Evolutionary conservation across 768 basidiomycete genomes (phyloP), one percentile per base, ranked within the genome.

Genomic region (Paxillus rubicundulus): DNA sequence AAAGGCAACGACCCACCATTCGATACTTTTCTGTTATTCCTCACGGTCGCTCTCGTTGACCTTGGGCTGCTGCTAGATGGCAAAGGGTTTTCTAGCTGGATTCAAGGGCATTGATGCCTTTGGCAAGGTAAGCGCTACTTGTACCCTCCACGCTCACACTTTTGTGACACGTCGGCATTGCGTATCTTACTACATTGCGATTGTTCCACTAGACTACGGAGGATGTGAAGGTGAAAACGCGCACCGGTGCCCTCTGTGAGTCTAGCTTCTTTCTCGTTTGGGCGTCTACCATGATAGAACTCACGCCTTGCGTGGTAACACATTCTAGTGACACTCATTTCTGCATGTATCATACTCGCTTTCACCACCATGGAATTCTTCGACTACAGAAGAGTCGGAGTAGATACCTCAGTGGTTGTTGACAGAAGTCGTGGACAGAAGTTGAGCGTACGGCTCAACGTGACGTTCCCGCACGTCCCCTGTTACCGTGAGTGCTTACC

Each of bases 211-310:
- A 99, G 96, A 99, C 97, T 34, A 92, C 92, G 70, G 97, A 98
- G 67, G 97, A 99, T 78, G 97, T 99, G 57, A 98, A 98, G 76
- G 92, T 99, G 74, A 94, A 94, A 80, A 98, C 97, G 32, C 84
- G 94, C 52, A 92, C 90, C 42, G 95, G 91, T 60, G 96, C 91
- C 59, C 77, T 94, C 61, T 77, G 94, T 96, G 61, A 70, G 90
- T 75, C 17, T 21, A 14, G 17, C n/a, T 20, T 13, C 17, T 6
- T 2, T 50, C 42, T 48, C 30, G 7, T n/a, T 33, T 10, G 30
- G 34, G 40, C 39, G 45, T 41, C 49, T 24, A 13, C 17, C 37
- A 45, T 53, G 43, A 9, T 46, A 14, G 16, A 36, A 49, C 54
- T 54, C 58, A 60, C 32, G 30, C 45, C 10, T 49, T 52, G 37